phyloP scores from a whole-genome alignment of 305 asterid genomes.

The Solanum aculeatissimum region DNA sequence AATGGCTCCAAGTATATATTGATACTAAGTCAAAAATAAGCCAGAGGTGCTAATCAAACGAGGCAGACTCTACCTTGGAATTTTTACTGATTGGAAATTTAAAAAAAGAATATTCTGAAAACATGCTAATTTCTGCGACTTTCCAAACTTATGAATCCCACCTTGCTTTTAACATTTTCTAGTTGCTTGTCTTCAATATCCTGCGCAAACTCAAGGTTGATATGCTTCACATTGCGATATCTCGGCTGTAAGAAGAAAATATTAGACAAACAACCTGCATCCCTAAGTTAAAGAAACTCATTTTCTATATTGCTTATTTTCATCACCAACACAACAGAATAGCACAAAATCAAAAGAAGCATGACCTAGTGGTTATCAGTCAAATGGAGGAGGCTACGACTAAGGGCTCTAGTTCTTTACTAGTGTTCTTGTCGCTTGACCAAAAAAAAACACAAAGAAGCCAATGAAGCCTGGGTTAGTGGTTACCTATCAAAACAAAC shows the following conservation, averaged over 20 bases:
- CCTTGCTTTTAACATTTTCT: slow-evolving; percentile 57
- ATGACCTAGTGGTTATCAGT: neutral
- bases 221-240: slow-evolving; percentile 70
- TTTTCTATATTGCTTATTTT: neutral
- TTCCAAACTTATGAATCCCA: slow-evolving; percentile 1
- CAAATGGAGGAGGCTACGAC: neutral
- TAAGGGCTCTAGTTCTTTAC: neutral
- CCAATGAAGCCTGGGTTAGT: neutral
- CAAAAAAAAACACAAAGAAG: neutral
- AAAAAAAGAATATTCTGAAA: neutral
- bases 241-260: slow-evolving; percentile 51
- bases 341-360: neutral
- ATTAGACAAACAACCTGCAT: neutral
- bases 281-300: neutral
- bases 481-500: neutral
- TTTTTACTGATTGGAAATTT: neutral
- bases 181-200: slow-evolving; percentile 80
- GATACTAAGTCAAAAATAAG: neutral
- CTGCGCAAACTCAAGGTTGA: slow-evolving; percentile 83
- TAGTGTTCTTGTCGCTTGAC: neutral
- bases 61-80: neutral
- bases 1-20: neutral
- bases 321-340: neutral
- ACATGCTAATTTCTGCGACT: neutral
- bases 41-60: neutral